phyloP scores from a whole-genome alignment of 108 stramenopile species.

The Nannochloropsis gaditana region DNA sequence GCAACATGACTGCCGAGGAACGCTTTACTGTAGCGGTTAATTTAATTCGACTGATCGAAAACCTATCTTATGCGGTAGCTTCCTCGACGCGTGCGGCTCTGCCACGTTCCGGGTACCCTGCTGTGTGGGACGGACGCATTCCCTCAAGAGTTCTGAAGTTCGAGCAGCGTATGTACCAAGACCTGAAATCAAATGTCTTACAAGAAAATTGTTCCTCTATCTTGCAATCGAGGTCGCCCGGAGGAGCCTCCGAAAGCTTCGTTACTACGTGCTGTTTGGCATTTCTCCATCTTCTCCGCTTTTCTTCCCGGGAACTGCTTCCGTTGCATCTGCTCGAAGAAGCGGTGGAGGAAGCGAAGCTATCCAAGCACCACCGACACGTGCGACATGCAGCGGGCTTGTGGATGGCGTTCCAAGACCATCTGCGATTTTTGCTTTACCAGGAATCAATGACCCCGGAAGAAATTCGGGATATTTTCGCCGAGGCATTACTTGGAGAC shows the following conservation, averaged over 20 bases:
- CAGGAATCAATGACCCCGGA: neutral
- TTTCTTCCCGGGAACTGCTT: neutral
- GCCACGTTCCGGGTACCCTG: neutral
- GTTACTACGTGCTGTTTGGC: neutral
- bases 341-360: neutral
- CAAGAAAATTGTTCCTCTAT: too few relatives aligned
- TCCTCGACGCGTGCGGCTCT: neutral
- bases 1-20: neutral
- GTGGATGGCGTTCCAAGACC: neutral
- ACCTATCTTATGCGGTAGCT: neutral
- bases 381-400: neutral
- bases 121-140: constrained; percentile 11
- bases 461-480: neutral
- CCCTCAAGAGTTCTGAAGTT: neutral
- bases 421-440: neutral
- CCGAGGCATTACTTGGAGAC: neutral
- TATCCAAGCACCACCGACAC: neutral
- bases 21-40: neutral
- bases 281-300: neutral
- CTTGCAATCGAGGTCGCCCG: too few relatives aligned
- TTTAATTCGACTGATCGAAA: neutral
- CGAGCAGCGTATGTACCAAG: neutral
- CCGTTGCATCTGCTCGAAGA: neutral
- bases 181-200: neutral
- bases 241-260: too few relatives aligned